phyloP scores from a whole-genome alignment of 306 rosid species.

The Ormosia semicastrata region DNA sequence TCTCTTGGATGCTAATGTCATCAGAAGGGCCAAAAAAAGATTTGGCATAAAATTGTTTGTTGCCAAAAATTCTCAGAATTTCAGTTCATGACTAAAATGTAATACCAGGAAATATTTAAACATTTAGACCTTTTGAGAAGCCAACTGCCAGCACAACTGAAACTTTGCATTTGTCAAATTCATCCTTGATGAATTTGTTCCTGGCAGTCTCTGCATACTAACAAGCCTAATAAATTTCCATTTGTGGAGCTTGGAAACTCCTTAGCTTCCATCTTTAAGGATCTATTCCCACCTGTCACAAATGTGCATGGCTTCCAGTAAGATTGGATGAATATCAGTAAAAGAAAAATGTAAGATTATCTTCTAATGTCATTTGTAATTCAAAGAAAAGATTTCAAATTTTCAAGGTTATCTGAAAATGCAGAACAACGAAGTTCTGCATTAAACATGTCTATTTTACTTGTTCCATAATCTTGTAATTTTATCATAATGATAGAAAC shows the following conservation, averaged over 20 bases:
- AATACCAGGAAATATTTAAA: neutral
- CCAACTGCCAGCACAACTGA: neutral
- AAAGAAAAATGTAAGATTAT: neutral
- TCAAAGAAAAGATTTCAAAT: neutral
- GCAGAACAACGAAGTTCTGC: neutral
- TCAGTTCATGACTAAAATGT: neutral
- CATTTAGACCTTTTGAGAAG: neutral
- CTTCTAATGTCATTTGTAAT: neutral
- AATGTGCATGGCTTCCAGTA: neutral
- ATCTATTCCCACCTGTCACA: constrained; percentile 45
- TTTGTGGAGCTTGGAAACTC: constrained; percentile 16
- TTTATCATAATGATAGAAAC: neutral
- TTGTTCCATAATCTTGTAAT: neutral
- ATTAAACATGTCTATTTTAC: neutral
- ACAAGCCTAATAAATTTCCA: neutral
- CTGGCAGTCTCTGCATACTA: neutral
- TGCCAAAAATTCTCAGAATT: neutral
- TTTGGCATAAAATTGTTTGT: neutral
- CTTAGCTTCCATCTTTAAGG: constrained; percentile 40
- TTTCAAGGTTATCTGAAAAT: neutral
- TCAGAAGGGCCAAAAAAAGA: neutral
- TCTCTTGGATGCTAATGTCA: neutral
- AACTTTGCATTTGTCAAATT: neutral
- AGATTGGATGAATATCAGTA: neutral
- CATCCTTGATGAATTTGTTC: neutral